Evolutionary conservation across 2,329 filamentous ascomycete species (phyloP), one percentile per base, ranked within the genome.

Genomic region (Clarireedia paspali): DNA sequence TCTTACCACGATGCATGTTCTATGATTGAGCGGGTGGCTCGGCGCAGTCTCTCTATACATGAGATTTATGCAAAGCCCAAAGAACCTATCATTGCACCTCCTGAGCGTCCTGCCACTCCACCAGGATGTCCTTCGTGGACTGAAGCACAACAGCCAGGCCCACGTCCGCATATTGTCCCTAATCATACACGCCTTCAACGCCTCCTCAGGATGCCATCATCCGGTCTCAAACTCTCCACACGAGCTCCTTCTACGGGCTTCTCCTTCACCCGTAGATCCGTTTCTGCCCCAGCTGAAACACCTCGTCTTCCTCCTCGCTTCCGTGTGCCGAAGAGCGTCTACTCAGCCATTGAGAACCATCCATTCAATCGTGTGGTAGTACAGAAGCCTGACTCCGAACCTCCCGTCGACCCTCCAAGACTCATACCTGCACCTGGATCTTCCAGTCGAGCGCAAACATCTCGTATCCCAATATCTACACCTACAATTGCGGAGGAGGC

Each of bases 81-180:
- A 50, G 53, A 38, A 6, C 68, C 68, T 20, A 46, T 67, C 23
- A 57, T 65, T 23, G 60, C 63, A 27, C 68, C 68, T 23, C 56
- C 63, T 5, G 49, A 64, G 12, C 60, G 68, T n/a, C 65, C 62
- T 27, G 34, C 53, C 23, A 70, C 68, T 10, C 68, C 67, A 15
- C 63, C 63, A 12, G 68, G 68, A 9, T 63, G 69, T 61, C 68
- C 68, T 17, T 69, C 67, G 9, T 70, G 68, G 68, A 68, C 66
- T 1, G 63, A 59, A 38, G 59, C 64, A 34, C 68, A 69, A 34
- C 62, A 51, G 15, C 50, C 60, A 3, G 49, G 51, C 15, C 54
- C 53, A 23, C 45, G 39, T 23, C 47, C 15, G 5, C 50, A 40
- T 15, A 47, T 24, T 17, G 12, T 44, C 2, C 30, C 56, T 6